Evolutionary conservation across 805 yeast genomes (phyloP).

Genomic region (Starmera pachycereana): DNA sequence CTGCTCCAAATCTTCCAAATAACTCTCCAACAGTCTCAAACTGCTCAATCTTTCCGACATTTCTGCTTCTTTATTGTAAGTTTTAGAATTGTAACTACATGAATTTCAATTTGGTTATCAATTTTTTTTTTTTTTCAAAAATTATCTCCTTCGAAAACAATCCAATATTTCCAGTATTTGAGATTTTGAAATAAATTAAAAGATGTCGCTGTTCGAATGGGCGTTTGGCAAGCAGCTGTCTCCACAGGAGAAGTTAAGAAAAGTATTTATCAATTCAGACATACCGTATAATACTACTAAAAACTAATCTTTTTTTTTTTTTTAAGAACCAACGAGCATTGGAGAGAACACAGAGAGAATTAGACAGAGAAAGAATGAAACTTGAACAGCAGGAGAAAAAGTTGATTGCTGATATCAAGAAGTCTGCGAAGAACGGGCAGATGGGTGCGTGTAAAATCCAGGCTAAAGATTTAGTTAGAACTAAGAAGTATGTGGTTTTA

Average conservation of each 20-base stretch:
- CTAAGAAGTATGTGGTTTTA: slow-evolving; percentile 33
- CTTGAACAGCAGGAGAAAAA: slow-evolving; percentile 89
- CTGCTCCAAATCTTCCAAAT: slow-evolving; percentile 16
- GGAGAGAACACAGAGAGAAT: slow-evolving; percentile 89
- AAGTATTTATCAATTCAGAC: slow-evolving; percentile 23
- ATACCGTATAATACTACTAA: too few relatives aligned
- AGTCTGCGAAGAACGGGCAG: slow-evolving; percentile 86
- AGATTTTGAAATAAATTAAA: too few relatives aligned
- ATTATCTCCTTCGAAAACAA: background rate
- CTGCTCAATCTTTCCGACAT: slow-evolving; percentile 10
- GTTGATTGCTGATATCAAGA: slow-evolving; percentile 75
- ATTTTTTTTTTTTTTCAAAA: too few relatives aligned
- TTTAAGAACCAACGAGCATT: slow-evolving; percentile 80
- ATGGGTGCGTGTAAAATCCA: slow-evolving; percentile 84
- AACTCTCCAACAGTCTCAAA: slow-evolving; percentile 17
- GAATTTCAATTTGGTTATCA: too few relatives aligned
- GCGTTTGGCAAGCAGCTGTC: slow-evolving; percentile 88
- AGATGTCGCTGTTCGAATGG: slow-evolving; percentile 84
- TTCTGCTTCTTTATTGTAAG: too few relatives aligned
- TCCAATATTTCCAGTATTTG: background rate
- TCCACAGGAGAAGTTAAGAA: slow-evolving; percentile 90
- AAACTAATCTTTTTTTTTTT: background rate
- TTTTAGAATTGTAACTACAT: too few relatives aligned
- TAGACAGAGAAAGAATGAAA: slow-evolving; percentile 79
- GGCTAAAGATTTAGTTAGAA: slow-evolving; percentile 90